Percentiles rank a stretch among this genome's conserved stretches.
These are phyloP conservation scores for Quercus robur DNA, from an alignment of 306 rosid species.

Conservation along the genomic window DNA sequence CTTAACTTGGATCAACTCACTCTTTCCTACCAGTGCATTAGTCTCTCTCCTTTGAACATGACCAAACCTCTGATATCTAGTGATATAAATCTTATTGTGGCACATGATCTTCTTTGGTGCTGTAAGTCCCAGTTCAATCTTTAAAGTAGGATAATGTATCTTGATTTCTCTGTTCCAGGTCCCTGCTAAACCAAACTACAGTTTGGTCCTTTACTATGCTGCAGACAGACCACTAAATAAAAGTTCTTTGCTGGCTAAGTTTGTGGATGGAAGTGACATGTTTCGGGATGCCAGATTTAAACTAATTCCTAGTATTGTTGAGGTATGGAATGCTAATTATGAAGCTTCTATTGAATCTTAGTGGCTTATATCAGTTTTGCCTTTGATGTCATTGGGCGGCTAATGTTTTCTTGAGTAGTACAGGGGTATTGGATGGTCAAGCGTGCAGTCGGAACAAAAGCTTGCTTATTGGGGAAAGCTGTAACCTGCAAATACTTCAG, in stretches of 20 bases:
- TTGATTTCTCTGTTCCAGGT: constrained; percentile 46
- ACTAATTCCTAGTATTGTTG: constrained; percentile 90
- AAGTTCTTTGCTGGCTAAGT: constrained; percentile 72
- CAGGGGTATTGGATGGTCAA: constrained; percentile 99
- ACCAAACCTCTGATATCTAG: background rate
- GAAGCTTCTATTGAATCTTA: constrained; percentile 18
- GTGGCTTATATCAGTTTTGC: background rate
- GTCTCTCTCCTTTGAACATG: too few relatives aligned
- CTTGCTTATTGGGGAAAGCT: constrained; percentile 93
- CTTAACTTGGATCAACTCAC: too few relatives aligned
- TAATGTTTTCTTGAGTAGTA: constrained; percentile 27
- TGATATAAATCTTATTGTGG: background rate
- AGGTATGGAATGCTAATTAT: constrained; percentile 40
- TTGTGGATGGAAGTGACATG: constrained; percentile 68
- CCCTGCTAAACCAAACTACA: constrained; percentile 96
- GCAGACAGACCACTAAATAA: constrained; percentile 69
- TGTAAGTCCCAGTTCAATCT: constrained; percentile 3
- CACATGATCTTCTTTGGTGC: background rate
- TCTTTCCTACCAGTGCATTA: too few relatives aligned
- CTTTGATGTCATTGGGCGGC: constrained; percentile 4
- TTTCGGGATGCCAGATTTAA: constrained; percentile 86
- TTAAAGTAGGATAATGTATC: constrained; percentile 5
- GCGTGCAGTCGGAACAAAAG: constrained; percentile 99
- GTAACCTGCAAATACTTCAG: constrained; percentile 77
- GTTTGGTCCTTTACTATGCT: constrained; percentile 82